A percentile compares a stretch with the other conserved stretches of the same genome.
Conservation (phyloP, 441 rosid species). For the Brassica hybrid region DNA sequence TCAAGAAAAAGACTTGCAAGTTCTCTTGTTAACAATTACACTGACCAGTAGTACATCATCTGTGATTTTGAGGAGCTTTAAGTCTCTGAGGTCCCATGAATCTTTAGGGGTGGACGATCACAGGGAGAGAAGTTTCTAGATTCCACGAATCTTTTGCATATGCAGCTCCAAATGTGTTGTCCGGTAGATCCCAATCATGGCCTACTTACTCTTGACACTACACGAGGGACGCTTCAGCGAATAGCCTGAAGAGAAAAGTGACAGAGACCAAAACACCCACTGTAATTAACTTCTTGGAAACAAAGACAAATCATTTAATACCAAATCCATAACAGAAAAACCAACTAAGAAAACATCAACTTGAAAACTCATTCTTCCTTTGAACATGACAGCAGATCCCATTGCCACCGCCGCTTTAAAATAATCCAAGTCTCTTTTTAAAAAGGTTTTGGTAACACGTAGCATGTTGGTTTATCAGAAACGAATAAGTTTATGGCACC, state of each 20-base stretch:
- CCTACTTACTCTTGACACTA: constrained; percentile 66
- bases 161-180: constrained; percentile 87
- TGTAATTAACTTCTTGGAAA: neutral
- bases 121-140: constrained; percentile 89
- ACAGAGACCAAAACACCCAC: neutral
- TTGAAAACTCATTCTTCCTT: neutral
- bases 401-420: neutral
- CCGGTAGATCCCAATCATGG: constrained; percentile 86
- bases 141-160: constrained; percentile 87
- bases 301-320: neutral
- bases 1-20: neutral
- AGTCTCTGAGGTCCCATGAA: constrained; percentile 40
- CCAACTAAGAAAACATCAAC: neutral
- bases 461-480: neutral
- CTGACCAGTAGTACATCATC: constrained; percentile 22
- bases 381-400: neutral
- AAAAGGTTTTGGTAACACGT: neutral
- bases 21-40: constrained; percentile 8
- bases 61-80: constrained; percentile 47
- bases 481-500: neutral
- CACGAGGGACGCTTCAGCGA: constrained; percentile 79
- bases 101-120: constrained; percentile 85
- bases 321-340: neutral
- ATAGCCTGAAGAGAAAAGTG: constrained; percentile 51
- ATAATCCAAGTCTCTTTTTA: neutral